These are phyloP conservation scores for Fraxinus latifolia DNA, from an alignment of 305 asterid genomes.

Conservation along the genomic window DNA sequence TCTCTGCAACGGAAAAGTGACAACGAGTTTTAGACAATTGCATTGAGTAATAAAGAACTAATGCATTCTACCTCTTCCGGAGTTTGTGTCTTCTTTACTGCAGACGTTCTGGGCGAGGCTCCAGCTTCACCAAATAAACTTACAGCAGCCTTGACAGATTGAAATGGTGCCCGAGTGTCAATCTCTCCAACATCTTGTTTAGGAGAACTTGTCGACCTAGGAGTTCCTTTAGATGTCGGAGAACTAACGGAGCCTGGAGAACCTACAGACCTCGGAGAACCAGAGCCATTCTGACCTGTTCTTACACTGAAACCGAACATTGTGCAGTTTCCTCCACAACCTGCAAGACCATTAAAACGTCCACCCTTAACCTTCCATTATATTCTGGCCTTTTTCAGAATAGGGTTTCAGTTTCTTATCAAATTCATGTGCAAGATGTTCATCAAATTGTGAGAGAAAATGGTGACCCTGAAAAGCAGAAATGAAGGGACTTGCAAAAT, in stretches of 20 bases:
- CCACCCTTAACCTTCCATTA: background rate
- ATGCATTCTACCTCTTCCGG: slow-evolving; percentile 56
- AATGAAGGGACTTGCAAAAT: background rate
- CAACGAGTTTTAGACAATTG: background rate
- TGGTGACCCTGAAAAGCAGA: background rate
- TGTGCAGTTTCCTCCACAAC: background rate
- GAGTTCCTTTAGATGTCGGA: slow-evolving; percentile 36
- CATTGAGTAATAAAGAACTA: background rate
- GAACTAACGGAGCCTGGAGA: slow-evolving; percentile 34
- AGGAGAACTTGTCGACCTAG: slow-evolving; percentile 40
- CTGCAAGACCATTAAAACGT: background rate
- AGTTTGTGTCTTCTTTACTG: slow-evolving; percentile 51
- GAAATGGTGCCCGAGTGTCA: slow-evolving; percentile 87
- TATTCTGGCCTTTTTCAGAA: background rate
- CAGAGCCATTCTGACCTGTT: slow-evolving; percentile 51
- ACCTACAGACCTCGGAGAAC: slow-evolving; percentile 40
- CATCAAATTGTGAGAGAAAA: background rate
- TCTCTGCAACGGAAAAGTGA: slow-evolving; percentile 39
- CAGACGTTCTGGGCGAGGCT: slow-evolving; percentile 51
- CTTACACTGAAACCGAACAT: slow-evolving; percentile 61
- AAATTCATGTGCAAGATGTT: background rate
- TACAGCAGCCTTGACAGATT: slow-evolving; percentile 85
- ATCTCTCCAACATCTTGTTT: slow-evolving; percentile 68
- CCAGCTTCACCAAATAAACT: slow-evolving; percentile 68
- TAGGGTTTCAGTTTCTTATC: background rate